These are phyloP conservation scores for Quercus tomentella DNA, from an alignment of 331 rosid genomes.

Conservation along the genomic window DNA sequence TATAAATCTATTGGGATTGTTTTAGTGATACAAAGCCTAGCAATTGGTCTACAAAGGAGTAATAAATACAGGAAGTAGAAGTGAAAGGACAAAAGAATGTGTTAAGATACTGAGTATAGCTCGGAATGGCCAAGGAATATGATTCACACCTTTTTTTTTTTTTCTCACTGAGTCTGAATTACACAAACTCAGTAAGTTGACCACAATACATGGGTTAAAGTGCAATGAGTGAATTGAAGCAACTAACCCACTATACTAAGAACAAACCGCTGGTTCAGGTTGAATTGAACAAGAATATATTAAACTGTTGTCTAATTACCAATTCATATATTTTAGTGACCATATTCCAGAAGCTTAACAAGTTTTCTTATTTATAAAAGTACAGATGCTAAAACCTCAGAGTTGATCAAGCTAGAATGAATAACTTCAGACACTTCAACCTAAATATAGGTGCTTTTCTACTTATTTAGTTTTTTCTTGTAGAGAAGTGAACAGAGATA, in stretches of 20 bases:
- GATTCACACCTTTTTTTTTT: not conserved
- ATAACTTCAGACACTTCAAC: too few relatives aligned
- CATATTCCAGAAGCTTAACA: not conserved
- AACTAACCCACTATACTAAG: not conserved
- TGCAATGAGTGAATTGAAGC: not conserved
- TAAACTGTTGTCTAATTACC: not conserved
- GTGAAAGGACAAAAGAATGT: not conserved
- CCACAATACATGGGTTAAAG: not conserved
- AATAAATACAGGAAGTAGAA: not conserved
- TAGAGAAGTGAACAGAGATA: too few relatives aligned
- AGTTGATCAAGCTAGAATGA: not conserved
- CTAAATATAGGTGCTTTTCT: too few relatives aligned
- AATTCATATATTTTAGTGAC: not conserved
- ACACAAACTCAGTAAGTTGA: not conserved
- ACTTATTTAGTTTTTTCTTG: too few relatives aligned
- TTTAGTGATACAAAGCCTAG: not conserved
- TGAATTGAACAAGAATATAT: not conserved
- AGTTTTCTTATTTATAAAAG: too few relatives aligned
- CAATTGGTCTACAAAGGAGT: not conserved
- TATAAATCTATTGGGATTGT: not conserved
- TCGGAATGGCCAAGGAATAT: not conserved
- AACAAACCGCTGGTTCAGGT: not conserved
- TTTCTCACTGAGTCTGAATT: not conserved
- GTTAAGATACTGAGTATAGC: not conserved
- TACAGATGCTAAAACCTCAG: not conserved